Percentiles rank a stretch among this genome's conserved stretches.
phyloP scores from a whole-genome alignment of 2,329 filamentous ascomycete genomes.

The Fusarium sp. region DNA sequence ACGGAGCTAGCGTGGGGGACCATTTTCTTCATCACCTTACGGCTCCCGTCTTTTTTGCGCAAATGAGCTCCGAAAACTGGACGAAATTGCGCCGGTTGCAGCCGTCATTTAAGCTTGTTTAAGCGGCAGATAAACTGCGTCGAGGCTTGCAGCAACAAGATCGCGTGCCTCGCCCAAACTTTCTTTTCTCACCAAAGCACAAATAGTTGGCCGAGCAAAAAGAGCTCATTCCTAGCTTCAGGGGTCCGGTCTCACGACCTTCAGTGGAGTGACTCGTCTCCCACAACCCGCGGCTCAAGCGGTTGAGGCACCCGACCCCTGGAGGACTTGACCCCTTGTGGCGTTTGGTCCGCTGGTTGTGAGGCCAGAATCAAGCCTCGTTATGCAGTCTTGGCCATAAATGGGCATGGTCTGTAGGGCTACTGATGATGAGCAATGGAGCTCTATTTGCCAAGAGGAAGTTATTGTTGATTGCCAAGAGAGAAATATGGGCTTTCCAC shows the following conservation, averaged over 20 bases:
- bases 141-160: constrained; percentile 3
- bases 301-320: constrained; percentile 15
- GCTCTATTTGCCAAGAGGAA: not conserved
- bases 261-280: constrained; percentile 16
- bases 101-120: constrained; percentile 35
- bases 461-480: constrained; percentile 18
- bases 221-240: not conserved
- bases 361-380: constrained; percentile 28
- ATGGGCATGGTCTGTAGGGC: constrained; percentile 19
- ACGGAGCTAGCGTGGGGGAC: not conserved
- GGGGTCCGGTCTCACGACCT: not conserved
- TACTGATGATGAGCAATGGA: constrained; percentile 6
- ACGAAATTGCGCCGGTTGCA: not conserved
- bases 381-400: constrained; percentile 21
- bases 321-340: constrained; percentile 8
- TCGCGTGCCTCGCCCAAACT: not conserved
- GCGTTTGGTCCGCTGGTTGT: constrained; percentile 1
- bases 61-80: not conserved
- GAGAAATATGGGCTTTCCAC: not conserved
- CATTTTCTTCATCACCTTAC: not conserved
- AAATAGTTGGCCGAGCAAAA: not conserved
- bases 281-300: constrained; percentile 19
- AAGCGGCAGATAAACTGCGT: not conserved
- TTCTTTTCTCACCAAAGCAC: not conserved
- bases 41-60: not conserved